Base-by-base conservation (phyloP, 345 rosid species). In the Gossypium bickii region DNA sequence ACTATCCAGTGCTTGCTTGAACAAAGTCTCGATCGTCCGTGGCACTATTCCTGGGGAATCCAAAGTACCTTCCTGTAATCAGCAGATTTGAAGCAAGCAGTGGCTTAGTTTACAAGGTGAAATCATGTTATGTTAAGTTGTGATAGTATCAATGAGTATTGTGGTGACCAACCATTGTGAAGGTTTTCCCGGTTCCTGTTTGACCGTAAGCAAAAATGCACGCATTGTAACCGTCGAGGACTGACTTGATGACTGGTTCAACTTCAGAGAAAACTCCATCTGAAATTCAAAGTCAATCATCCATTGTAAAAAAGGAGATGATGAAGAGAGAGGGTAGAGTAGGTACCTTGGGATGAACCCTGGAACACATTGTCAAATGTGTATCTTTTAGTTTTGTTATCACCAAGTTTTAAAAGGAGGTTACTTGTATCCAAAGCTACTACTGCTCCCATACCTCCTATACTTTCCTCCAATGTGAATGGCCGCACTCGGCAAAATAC, bases 171-270 rank as follows among this genome's bases (percentile, higher is more conserved):
- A 92, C 95, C 97, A 90, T 92, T 51, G 95, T 85, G 80, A 80
- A 89, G 55, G 92, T 92, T 70, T 92, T 92, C n/a, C 97, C 95
- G 1, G 95, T 87, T 78, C 92, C 95, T 1, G 97, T 92, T 85
- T 92, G 97, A 55, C 97, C 95, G 22, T 89, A 87, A 0, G 97
- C 95, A 41, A 92, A 89, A 78, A 92, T 84, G 78, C 97, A 89
- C 29, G 95, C 97, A 76, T 92, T 92, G 80, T 89, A 90, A 48
- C 97, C 97, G 75, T 92, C 95, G 12, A 92, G 68, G 65, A 86
- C 93, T 2, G 96, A 90, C 78, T 88, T 92, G 70, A 89, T 83
- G 29, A 92, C 79, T 11, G 97, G 95, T 79, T 92, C 96, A 15
- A 92, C 87, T 77, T 92, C 92, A n/a, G 87, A 81, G 77, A 87